Evolutionary conservation across 257 asterid genomes (phyloP).

Genomic region (Solanum infundibuliforme): DNA sequence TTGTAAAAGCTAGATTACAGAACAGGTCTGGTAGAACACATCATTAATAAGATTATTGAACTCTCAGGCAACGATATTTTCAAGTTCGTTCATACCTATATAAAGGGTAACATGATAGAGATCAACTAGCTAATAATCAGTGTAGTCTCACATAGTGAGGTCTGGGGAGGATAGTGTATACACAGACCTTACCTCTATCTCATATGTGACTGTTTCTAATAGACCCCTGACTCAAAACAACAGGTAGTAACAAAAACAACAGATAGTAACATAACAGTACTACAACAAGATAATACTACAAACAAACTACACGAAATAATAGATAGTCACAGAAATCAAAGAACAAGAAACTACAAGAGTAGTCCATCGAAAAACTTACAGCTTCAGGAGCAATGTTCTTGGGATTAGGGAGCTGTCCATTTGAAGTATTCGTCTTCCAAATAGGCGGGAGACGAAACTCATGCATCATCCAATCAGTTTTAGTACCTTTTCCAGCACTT

Average conservation of each 20-base stretch:
- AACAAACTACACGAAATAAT: neutral
- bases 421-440: neutral
- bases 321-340: neutral
- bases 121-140: neutral
- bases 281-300: neutral
- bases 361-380: neutral
- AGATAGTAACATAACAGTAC: neutral
- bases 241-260: neutral
- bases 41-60: neutral
- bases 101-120: neutral
- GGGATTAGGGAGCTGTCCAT: neutral
- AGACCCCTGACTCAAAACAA: neutral
- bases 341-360: neutral
- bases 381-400: neutral
- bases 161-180: neutral
- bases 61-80: neutral
- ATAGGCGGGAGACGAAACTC: conserved; percentile 19
- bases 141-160: neutral
- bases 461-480: conserved; percentile 31
- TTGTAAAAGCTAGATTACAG: too few relatives aligned
- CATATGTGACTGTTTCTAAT: too few relatives aligned
- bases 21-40: neutral
- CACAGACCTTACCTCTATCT: neutral
- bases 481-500: conserved; percentile 22
- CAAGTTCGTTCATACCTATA: neutral